phyloP scores from a whole-genome alignment of 345 rosid genomes.

The Linum tenue region DNA sequence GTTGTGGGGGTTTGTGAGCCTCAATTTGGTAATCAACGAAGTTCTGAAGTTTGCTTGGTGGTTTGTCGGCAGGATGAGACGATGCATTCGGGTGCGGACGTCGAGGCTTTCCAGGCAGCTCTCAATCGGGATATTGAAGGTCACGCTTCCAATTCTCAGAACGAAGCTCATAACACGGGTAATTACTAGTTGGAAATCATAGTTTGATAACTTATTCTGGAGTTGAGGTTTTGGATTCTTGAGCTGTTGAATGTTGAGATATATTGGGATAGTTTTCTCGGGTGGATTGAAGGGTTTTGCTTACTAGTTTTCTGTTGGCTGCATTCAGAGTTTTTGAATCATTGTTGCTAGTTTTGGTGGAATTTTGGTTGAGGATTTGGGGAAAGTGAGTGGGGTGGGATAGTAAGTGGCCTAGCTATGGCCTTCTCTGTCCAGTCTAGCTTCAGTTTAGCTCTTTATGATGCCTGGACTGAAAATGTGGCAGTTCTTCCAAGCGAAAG shows the following conservation, averaged over 20 bases:
- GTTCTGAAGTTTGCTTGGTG: not conserved
- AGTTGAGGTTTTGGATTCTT: not conserved
- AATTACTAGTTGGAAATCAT: not conserved
- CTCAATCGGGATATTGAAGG: conserved; percentile 82
- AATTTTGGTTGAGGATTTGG: not conserved
- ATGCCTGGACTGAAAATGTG: conserved; percentile 3
- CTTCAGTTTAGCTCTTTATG: conserved; percentile 3
- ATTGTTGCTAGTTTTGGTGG: not conserved
- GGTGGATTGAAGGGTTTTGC: not conserved
- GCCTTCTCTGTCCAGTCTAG: conserved; percentile 1
- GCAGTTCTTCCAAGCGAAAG: conserved; percentile 37
- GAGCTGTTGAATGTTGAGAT: not conserved
- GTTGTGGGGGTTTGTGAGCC: not conserved
- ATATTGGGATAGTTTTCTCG: too few species aligned
- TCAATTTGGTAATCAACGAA: not conserved
- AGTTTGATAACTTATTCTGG: not conserved
- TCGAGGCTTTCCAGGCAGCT: conserved; percentile 92
- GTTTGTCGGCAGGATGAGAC: conserved; percentile 50
- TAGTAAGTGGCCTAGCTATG: not conserved
- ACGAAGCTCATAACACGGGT: conserved; percentile 38
- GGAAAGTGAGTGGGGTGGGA: not conserved
- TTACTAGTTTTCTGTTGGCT: not conserved
- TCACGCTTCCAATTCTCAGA: conserved; percentile 42
- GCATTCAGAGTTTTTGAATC: too few species aligned
- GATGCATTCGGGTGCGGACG: conserved; percentile 94